Conservation (phyloP, 495 filamentous ascomycete genomes). For the Lasiosphaeria hispida region DNA sequence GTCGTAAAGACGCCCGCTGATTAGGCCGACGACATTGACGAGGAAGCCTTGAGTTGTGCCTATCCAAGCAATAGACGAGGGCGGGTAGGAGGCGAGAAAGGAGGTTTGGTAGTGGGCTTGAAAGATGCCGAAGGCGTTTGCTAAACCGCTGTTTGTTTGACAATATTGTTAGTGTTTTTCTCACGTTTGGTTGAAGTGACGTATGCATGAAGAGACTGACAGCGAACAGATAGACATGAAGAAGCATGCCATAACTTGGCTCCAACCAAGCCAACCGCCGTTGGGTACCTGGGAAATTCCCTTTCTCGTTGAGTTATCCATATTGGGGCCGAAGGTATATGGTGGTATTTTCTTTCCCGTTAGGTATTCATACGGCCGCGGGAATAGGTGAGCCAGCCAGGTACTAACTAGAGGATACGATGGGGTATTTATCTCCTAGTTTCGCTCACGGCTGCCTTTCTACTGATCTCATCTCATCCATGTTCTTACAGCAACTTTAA, state of each 20-base stretch:
- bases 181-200: not conserved
- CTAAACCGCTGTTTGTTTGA: conserved; percentile 29
- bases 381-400: too few relatives aligned
- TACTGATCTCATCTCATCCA: too few relatives aligned
- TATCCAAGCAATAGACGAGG: conserved; percentile 51
- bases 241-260: conserved; percentile 25
- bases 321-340: not conserved
- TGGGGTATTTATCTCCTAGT: too few relatives aligned
- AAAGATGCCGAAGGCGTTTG: conserved; percentile 49
- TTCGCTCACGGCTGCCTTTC: too few relatives aligned
- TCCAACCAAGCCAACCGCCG: conserved; percentile 14
- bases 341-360: too few relatives aligned
- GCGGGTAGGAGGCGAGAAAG: conserved; percentile 28
- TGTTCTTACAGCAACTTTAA: too few relatives aligned
- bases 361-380: too few relatives aligned
- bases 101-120: conserved; percentile 43
- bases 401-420: too few relatives aligned
- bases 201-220: not conserved
- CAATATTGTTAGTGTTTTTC: not conserved
- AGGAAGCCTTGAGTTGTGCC: conserved; percentile 65
- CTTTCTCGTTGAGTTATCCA: not conserved
- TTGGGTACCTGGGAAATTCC: not conserved
- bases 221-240: conserved; percentile 22
- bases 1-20: conserved; percentile 64
- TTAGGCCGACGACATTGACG: conserved; percentile 56